Evolutionary conservation across 2,329 filamentous ascomycete species (phyloP), one percentile per base, ranked within the genome.

Genomic region (Chaetomium sp.): DNA sequence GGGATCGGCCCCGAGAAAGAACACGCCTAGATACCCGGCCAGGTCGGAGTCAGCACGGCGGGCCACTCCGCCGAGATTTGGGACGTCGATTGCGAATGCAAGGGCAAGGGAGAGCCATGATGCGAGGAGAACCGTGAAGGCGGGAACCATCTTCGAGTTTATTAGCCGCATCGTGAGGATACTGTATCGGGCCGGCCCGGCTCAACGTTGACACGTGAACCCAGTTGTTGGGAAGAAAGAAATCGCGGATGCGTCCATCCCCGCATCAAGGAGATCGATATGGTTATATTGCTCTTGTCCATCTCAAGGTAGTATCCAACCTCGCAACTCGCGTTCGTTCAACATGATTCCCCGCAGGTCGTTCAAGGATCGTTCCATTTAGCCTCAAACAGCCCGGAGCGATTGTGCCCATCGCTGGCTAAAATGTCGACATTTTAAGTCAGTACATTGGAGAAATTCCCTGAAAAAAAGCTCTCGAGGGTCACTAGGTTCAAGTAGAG

Each of bases 1-100:
- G 0, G 78, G 78, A 38, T 78, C 76, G 34, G 76, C 71, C 5
- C 79, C 78, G 3, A 80, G 72, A 63, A 81, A 82, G 65, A 81
- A 79, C 7, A 75, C 77, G 2, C 77, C 77, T 1, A 81, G 67
- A 63, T 81, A 81, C 2, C 77, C 76, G 0, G 74, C 75, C 2
- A 79, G 66, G 50, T 67, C 72, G 0, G 74, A 11, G 44, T 74
- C 66, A 40, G 70, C 64, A 62, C 71, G 61, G 61, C 66, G 53
- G 62, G 68, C 44, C 60, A 68, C 49, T 42, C 67, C 52, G 4
- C 60, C 62, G 33, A 65, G 58, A 8, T 64, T 61, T 3, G 53
- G 33, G 27, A 65, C 55, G 60, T 67, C 67, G 44, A 69, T 51
- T 33, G 56, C 35, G 27, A 54, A 34, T 6, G 54, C 55, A 14